Base-by-base conservation (phyloP, 108 stramenopile genomes). In the Cyclotella atomus region DNA sequence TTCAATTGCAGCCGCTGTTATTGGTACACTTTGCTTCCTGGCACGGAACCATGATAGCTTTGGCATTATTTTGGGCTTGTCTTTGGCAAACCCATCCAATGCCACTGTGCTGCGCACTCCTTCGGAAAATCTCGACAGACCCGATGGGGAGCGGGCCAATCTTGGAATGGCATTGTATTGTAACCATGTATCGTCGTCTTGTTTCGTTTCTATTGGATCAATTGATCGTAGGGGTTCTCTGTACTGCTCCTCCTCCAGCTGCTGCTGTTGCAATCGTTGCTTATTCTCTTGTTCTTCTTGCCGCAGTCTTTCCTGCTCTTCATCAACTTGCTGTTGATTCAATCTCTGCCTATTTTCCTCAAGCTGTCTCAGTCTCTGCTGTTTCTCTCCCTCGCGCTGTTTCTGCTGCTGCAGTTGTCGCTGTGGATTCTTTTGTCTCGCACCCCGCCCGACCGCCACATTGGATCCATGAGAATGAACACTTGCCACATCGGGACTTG, bases 91-190 rank as follows among this genome's bases (percentile, higher is more conserved):
- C 21, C 61, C 61, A 62, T 62, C 61, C 2, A 62, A 24, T 62
- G 61, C 61, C 38, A 20, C 41, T 21, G 61, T 62, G 21, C 61
- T 62, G 9, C 29, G 61, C 20, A 62, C 21, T 23, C 28, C 61
- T 15, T 62, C 38, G n/a, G n/a, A n/a, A n/a, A n/a, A n/a, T n/a
- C n/a, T n/a, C 0, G 61, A 62, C 44, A 62, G 8, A 8, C 61
- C 61, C 3, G 41, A 43, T 3, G 17, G 61, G 1, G 41, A 44
- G 44, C 29, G 41, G 21, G 61, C 38, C 14, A 41, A 9, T 5
- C 41, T 21, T 44, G 61, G 32, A 33, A 34, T 9, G n/a, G 56
- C 38, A n/a, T n/a, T n/a, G n/a, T n/a, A n/a, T n/a, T n/a, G n/a
- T 41, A 41, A 9, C 38, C 38, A 41, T 59, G 10, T 29, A 30